phyloP scores from a whole-genome alignment of 2,329 filamentous ascomycete genomes.

The Eurotiales sp. region DNA sequence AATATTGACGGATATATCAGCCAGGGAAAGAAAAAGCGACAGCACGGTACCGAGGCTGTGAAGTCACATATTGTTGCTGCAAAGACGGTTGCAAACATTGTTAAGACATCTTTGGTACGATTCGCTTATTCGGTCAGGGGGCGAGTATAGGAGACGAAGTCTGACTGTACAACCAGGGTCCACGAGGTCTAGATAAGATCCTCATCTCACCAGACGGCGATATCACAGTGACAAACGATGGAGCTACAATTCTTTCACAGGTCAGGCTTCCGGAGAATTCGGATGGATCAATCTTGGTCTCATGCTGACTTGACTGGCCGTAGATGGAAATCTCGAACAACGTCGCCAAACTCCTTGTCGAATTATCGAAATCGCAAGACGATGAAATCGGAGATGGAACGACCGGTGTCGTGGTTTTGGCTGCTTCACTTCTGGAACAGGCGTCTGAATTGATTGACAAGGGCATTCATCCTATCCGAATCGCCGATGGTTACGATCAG shows the following conservation, averaged over 20 bases:
- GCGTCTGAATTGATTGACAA: constrained; percentile 98
- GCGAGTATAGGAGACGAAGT: background rate
- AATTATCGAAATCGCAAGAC: constrained; percentile 97
- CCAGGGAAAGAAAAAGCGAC: constrained; percentile 96
- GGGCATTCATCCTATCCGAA: constrained; percentile 97
- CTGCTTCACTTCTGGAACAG: constrained; percentile 91
- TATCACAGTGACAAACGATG: constrained; percentile 98
- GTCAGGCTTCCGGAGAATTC: no score
- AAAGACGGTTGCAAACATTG: constrained; percentile 91
- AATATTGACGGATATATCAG: constrained; percentile 44
- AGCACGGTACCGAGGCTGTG: constrained; percentile 93
- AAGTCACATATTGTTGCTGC: constrained; percentile 98
- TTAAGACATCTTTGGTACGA: constrained; percentile 83
- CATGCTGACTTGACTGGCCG: constrained; percentile 7
- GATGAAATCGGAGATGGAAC: constrained; percentile 99
- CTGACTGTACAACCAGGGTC: constrained; percentile 53
- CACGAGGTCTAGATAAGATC: constrained; percentile 96
- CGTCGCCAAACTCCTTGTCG: constrained; percentile 92
- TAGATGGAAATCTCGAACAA: constrained; percentile 99
- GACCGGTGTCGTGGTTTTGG: constrained; percentile 93
- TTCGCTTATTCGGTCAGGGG: constrained; percentile 12
- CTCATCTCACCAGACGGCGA: constrained; percentile 97
- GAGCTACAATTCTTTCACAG: constrained; percentile 89
- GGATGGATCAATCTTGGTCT: no score
- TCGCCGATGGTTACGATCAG: constrained; percentile 96